phyloP scores from a whole-genome alignment of 768 basidiomycete species.

The Leccinellum rugosiceps region DNA sequence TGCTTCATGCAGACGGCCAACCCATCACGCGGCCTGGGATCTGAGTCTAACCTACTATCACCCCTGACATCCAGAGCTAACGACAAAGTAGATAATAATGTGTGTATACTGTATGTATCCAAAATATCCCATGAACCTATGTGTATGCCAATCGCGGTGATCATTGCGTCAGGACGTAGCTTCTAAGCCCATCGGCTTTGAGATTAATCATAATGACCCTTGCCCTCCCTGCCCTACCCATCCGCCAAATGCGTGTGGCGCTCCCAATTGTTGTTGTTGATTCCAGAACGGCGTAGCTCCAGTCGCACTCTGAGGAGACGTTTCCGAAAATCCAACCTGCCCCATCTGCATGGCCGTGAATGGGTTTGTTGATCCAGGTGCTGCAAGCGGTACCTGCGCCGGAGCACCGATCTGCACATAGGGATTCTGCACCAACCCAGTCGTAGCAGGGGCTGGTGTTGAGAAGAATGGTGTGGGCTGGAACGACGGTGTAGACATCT shows the following conservation, averaged over 20 bases:
- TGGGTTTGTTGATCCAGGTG: conserved; percentile 9
- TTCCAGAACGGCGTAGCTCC: conserved; percentile 10
- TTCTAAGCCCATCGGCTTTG: not conserved
- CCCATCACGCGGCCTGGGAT: not conserved
- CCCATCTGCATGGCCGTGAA: conserved; percentile 17
- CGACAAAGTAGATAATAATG: not conserved
- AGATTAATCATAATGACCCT: conserved; percentile 13
- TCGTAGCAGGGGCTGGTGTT: not conserved
- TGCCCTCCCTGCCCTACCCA: conserved; percentile 20
- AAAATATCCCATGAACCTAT: not conserved
- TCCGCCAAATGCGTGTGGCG: conserved; percentile 10
- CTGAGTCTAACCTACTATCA: not conserved
- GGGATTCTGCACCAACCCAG: conserved; percentile 20
- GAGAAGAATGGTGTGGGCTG: conserved; percentile 3
- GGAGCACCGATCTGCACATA: conserved; percentile 9
- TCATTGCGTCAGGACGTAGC: not conserved
- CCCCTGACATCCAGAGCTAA: not conserved
- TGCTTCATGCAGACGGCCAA: not conserved
- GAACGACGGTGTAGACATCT: conserved; percentile 3
- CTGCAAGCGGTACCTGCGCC: conserved; percentile 25
- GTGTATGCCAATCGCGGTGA: not conserved
- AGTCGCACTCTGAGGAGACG: conserved; percentile 30
- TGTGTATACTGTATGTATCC: not conserved
- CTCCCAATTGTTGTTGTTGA: conserved; percentile 25
- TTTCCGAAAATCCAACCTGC: conserved; percentile 17